Conservation (phyloP, 441 rosid genomes). For the Aquilaria agallochum region DNA sequence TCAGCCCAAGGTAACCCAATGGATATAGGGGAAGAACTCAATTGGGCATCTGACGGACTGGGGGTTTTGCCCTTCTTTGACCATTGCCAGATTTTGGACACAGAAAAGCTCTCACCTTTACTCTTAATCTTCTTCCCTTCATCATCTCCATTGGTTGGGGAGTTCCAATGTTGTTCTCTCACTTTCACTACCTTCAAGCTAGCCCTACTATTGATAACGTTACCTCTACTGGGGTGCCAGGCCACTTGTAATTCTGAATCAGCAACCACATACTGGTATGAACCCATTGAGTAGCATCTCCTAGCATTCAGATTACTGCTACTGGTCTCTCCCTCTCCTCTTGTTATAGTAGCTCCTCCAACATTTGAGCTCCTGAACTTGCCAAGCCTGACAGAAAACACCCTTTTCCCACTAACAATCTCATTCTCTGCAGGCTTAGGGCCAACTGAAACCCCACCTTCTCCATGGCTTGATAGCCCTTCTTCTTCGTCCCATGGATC, state of each 20-base stretch:
- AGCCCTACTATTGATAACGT: slow-evolving; percentile 19
- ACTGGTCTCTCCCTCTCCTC: slow-evolving; percentile 39
- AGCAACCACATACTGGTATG: slow-evolving; percentile 59
- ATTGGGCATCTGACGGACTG: slow-evolving; percentile 37
- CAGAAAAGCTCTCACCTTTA: slow-evolving; percentile 78
- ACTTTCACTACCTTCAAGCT: slow-evolving; percentile 35
- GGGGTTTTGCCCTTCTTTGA: slow-evolving; percentile 52
- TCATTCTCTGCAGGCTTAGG: slow-evolving; percentile 54
- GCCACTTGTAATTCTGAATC: slow-evolving; percentile 63
- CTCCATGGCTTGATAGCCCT: slow-evolving; percentile 28
- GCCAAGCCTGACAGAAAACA: slow-evolving; percentile 68
- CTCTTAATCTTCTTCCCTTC: slow-evolving; percentile 64
- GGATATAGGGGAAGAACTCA: slow-evolving; percentile 29
- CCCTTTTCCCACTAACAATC: slow-evolving; percentile 54
- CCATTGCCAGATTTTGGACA: slow-evolving; percentile 82
- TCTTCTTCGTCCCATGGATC: slow-evolving; percentile 45
- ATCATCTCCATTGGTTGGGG: slow-evolving; percentile 31
- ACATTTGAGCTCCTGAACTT: slow-evolving; percentile 48
- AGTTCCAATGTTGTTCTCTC: slow-evolving; percentile 37
- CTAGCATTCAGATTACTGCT: slow-evolving; percentile 53
- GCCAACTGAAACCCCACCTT: slow-evolving; percentile 29
- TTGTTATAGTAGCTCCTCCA: slow-evolving; percentile 15
- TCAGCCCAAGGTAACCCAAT: slow-evolving; percentile 38
- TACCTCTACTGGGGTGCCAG: slow-evolving; percentile 25
- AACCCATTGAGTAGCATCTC: slow-evolving; percentile 79